A percentile compares a stretch with the other conserved stretches of the same genome.
Conservation (phyloP, 352 stramenopile genomes). For the Globisporangium carolinianum region DNA sequence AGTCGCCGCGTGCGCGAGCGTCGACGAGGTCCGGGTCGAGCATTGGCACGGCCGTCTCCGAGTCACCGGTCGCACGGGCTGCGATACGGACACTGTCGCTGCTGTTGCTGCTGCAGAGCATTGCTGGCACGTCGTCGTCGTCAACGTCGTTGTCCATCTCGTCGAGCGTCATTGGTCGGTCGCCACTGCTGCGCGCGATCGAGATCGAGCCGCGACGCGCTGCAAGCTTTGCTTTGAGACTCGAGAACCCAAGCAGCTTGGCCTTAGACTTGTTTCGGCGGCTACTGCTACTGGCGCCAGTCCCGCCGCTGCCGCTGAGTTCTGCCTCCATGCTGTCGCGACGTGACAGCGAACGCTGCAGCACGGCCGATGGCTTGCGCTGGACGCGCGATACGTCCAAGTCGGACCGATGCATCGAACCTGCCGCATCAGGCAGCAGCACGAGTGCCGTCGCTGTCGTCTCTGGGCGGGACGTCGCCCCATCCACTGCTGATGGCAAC, state of each 20-base stretch:
- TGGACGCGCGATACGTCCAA: conserved; percentile 22
- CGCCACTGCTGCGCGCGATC: conserved; percentile 15
- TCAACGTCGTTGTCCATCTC: conserved; percentile 8
- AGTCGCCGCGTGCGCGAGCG: conserved; percentile 23
- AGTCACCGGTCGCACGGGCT: conserved; percentile 1
- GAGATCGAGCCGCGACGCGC: conserved; percentile 7
- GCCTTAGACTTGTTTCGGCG: not conserved
- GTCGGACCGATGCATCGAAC: conserved; percentile 20
- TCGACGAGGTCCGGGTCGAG: conserved; percentile 26
- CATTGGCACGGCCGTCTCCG: conserved; percentile 24
- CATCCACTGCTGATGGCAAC: conserved; percentile 18
- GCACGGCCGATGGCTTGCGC: conserved; percentile 9
- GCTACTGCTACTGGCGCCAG: not conserved
- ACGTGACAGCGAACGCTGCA: conserved; percentile 5
- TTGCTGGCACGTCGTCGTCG: conserved; percentile 1
- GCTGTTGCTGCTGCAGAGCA: not conserved
- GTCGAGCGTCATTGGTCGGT: conserved; percentile 8
- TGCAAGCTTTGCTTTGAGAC: conserved; percentile 11
- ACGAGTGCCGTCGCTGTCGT: not conserved
- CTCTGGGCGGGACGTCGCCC: not conserved
- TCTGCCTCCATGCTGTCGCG: conserved; percentile 4
- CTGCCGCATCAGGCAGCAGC: not conserved
- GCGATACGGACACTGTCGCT: not conserved
- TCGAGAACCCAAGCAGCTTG: conserved; percentile 11
- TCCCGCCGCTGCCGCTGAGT: not conserved